Evolutionary conservation across 2,329 filamentous ascomycete species (phyloP).

Genomic region (Ciborinia camelliae): DNA sequence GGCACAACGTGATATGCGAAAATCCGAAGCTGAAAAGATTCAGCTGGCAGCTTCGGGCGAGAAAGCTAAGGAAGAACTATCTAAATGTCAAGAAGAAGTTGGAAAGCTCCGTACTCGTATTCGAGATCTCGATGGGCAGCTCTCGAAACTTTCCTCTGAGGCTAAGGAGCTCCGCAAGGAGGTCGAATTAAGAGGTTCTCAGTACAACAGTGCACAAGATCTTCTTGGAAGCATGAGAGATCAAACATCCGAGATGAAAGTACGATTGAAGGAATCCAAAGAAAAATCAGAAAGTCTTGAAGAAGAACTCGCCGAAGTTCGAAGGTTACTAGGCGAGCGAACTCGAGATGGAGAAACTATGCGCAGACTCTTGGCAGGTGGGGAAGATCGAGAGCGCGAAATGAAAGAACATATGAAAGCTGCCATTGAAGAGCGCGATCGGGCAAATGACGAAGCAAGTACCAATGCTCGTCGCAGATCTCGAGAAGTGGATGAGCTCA

Average conservation of each 20-base stretch:
- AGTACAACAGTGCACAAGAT: slow-evolving; percentile 81
- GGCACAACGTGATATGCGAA: slow-evolving; percentile 72
- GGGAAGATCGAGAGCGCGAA: slow-evolving; percentile 82
- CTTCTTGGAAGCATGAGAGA: slow-evolving; percentile 90
- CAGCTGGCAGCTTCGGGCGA: slow-evolving; percentile 73
- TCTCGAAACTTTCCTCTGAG: slow-evolving; percentile 65
- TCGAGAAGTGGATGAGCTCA: slow-evolving; percentile 83
- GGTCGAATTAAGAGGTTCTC: slow-evolving; percentile 75
- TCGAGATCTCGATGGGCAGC: slow-evolving; percentile 69
- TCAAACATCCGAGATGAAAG: slow-evolving; percentile 80
- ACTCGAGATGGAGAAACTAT: slow-evolving; percentile 93
- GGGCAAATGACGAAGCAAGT: slow-evolving; percentile 85
- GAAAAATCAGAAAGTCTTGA: slow-evolving; percentile 81
- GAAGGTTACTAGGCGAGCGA: slow-evolving; percentile 80
- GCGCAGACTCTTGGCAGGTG: slow-evolving; percentile 81
- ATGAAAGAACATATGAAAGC: slow-evolving; percentile 86
- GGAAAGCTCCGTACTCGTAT: slow-evolving; percentile 59
- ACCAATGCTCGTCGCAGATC: slow-evolving; percentile 71
- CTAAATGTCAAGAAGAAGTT: slow-evolving; percentile 69
- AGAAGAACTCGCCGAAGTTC: slow-evolving; percentile 86
- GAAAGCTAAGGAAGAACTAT: slow-evolving; percentile 66
- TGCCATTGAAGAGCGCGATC: slow-evolving; percentile 89
- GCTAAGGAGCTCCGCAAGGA: slow-evolving; percentile 70
- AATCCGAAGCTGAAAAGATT: slow-evolving; percentile 73
- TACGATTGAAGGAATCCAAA: slow-evolving; percentile 87